These are phyloP conservation scores for Bipolaris zeicola DNA, from an alignment of 2,329 filamentous ascomycete species.

Conservation along the genomic window DNA sequence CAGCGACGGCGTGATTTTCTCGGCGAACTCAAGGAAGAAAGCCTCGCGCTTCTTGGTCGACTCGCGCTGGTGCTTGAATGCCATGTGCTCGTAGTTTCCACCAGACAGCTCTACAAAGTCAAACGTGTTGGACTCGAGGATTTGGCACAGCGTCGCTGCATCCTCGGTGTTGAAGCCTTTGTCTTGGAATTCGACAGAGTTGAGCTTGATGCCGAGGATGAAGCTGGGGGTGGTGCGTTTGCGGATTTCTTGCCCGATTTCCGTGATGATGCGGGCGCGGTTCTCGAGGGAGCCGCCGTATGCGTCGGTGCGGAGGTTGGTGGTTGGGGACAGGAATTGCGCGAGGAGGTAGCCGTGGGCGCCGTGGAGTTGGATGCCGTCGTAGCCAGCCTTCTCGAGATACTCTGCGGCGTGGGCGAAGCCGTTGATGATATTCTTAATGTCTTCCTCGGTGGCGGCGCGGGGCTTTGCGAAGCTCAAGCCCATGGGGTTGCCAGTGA, in stretches of 20 bases:
- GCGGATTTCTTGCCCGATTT: constrained; percentile 49
- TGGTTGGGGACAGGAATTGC: constrained; percentile 52
- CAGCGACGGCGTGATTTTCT: constrained; percentile 56
- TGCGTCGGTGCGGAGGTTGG: constrained; percentile 52
- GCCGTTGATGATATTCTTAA: constrained; percentile 61
- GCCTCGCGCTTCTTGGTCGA: constrained; percentile 62
- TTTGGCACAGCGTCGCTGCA: constrained; percentile 54
- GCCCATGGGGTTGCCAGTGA: constrained; percentile 46
- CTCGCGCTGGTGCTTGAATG: constrained; percentile 59
- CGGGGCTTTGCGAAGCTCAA: constrained; percentile 61
- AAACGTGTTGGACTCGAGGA: constrained; percentile 58
- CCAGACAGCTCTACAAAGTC: constrained; percentile 66
- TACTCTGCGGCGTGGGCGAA: constrained; percentile 68
- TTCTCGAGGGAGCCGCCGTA: constrained; percentile 54
- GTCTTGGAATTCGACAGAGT: constrained; percentile 62
- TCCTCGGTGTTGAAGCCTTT: constrained; percentile 60
- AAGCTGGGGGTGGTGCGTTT: constrained; percentile 48
- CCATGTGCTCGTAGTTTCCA: constrained; percentile 63
- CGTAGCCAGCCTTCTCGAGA: constrained; percentile 65
- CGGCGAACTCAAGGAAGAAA: constrained; percentile 67
- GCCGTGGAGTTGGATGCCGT: constrained; percentile 56
- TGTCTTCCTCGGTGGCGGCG: constrained; percentile 60
- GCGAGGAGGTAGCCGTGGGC: constrained; percentile 55
- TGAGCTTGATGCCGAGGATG: constrained; percentile 63
- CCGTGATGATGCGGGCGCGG: constrained; percentile 50